These are phyloP conservation scores for Cucumis cinereus DNA, from an alignment of 306 rosid species.

Conservation along the genomic window DNA sequence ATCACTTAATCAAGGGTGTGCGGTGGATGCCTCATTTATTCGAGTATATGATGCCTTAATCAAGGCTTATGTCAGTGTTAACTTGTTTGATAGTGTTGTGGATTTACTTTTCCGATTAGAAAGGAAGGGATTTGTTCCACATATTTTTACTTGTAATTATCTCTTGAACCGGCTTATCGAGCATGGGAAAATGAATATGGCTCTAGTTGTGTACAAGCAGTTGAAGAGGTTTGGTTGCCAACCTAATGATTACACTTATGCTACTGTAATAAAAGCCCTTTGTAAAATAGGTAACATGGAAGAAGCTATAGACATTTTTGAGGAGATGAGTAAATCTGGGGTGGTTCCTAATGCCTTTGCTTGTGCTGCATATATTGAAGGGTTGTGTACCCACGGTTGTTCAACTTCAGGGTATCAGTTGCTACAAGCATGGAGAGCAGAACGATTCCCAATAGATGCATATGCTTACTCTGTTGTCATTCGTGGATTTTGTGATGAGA, in stretches of 20 bases:
- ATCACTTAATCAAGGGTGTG: conserved; percentile 21
- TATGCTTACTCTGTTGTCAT: conserved; percentile 45
- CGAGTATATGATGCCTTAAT: conserved; percentile 44
- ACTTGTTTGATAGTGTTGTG: conserved; percentile 58
- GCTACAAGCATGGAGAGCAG: conserved; percentile 33
- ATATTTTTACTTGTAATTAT: conserved; percentile 46
- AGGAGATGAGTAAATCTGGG: conserved; percentile 58
- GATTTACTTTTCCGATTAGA: conserved; percentile 38
- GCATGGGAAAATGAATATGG: conserved; percentile 29
- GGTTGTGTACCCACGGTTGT: conserved; percentile 39
- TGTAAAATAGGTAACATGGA: conserved; percentile 49
- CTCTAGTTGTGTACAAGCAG: conserved; percentile 33
- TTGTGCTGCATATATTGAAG: conserved; percentile 44
- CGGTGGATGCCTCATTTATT: conserved; percentile 14
- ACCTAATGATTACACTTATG: conserved; percentile 57
- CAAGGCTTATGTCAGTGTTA: conserved; percentile 42
- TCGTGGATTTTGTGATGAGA: conserved; percentile 65
- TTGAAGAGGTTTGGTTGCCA: conserved; percentile 57
- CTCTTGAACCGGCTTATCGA: conserved; percentile 54
- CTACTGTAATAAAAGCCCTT: conserved; percentile 53
- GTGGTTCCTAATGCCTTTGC: conserved; percentile 37
- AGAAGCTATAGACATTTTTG: conserved; percentile 29
- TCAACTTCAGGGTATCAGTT: conserved; percentile 47
- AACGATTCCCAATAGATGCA: conserved; percentile 25
- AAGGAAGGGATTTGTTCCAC: conserved; percentile 46